These are phyloP conservation scores for Hanseniaspora gamundiae DNA, from an alignment of 1,139 yeast species.

Conservation along the genomic window DNA sequence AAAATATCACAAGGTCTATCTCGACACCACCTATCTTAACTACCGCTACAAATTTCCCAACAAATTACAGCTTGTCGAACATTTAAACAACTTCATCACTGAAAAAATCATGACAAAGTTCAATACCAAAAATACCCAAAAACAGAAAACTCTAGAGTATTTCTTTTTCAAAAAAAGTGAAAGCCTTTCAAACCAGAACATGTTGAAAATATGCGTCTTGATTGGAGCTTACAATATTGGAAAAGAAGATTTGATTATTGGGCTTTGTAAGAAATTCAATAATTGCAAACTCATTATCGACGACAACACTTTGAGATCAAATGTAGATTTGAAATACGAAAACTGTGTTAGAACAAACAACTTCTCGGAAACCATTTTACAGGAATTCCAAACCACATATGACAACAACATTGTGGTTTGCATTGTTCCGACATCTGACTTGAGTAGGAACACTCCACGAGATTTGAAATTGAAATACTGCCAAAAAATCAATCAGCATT, in stretches of 20 bases:
- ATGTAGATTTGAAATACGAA: conserved; percentile 7
- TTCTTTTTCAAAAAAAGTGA: conserved; percentile 10
- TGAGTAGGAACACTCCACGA: conserved; percentile 1
- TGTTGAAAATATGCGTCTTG: conserved; percentile 28
- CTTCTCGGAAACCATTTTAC: neutral
- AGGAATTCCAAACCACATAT: conserved; percentile 1
- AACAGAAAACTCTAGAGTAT: conserved; percentile 6
- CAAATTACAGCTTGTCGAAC: conserved; percentile 34
- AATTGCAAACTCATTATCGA: conserved; percentile 9
- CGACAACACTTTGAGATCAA: conserved; percentile 4
- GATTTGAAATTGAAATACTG: conserved; percentile 4
- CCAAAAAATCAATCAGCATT: conserved; percentile 2
- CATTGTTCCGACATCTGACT: conserved; percentile 4
- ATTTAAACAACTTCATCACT: conserved; percentile 16
- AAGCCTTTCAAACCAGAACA: conserved; percentile 9
- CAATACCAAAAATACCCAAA: conserved; percentile 5
- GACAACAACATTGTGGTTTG: conserved; percentile 2
- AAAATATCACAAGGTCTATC: conserved; percentile 45
- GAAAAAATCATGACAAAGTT: conserved; percentile 20
- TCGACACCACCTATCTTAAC: conserved; percentile 81
- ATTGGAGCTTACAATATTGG: conserved; percentile 92
- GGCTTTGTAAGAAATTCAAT: conserved; percentile 14
- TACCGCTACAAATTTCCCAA: conserved; percentile 68
- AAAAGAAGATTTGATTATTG: conserved; percentile 69
- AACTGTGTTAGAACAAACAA: conserved; percentile 3